These are phyloP conservation scores for Dictyostelium capitatum DNA, from an alignment of 78 protist genomes.

Conservation along the genomic window DNA sequence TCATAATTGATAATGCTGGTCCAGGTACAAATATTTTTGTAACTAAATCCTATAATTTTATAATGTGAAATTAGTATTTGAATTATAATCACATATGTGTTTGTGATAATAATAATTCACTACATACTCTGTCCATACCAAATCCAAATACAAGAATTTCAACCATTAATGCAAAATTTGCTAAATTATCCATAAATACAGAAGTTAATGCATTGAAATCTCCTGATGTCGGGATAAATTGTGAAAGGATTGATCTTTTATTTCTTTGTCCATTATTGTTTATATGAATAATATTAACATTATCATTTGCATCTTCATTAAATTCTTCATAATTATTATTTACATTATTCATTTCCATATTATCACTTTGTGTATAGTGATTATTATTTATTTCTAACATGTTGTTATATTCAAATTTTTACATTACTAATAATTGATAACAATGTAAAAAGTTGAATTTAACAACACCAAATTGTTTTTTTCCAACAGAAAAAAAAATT, in stretches of 20 bases:
- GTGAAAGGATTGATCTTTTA: neutral
- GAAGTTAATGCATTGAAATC: slow-evolving; percentile 73
- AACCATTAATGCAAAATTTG: slow-evolving; percentile 54
- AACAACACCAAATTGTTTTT: too few species aligned
- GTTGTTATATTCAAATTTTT: too few species aligned
- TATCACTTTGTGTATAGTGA: neutral
- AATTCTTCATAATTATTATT: neutral
- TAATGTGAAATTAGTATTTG: too few species aligned
- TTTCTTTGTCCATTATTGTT: neutral
- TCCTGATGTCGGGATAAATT: slow-evolving; percentile 35
- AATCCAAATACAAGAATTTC: slow-evolving; percentile 34
- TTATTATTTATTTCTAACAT: neutral
- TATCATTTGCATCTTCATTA: neutral
- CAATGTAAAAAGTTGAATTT: too few species aligned
- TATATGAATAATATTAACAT: neutral
- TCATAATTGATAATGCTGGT: slow-evolving; percentile 65
- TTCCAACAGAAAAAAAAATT: too few species aligned
- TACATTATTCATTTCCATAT: neutral
- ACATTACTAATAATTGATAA: too few species aligned
- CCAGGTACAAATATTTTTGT: slow-evolving; percentile 57
- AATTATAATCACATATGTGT: too few species aligned
- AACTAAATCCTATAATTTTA: slow-evolving; percentile 9
- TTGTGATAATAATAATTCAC: too few species aligned
- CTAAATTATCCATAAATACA: slow-evolving; percentile 52
- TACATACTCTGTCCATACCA: slow-evolving; percentile 61